Evolutionary conservation across 225 moss, liverwort and hornwort species (phyloP).

Genomic region (Pleurozium schreberi): DNA sequence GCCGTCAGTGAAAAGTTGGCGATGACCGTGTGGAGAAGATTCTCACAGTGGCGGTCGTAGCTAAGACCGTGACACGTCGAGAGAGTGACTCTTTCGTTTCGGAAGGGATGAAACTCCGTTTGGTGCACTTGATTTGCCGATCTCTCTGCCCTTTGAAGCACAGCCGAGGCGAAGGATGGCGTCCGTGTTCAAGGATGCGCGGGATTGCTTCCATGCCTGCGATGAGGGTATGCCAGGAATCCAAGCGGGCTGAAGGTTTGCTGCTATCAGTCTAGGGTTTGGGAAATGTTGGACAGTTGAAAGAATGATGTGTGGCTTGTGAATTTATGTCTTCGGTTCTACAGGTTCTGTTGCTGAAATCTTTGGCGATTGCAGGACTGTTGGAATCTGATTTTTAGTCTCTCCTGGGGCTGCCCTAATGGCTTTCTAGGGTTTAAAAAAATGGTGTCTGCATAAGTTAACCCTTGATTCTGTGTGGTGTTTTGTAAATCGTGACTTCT

Average conservation of each 20-base stretch:
- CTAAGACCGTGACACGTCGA: background rate
- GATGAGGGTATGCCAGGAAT: slow-evolving; percentile 33
- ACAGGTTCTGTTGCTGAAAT: background rate
- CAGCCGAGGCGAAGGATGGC: slow-evolving; percentile 9
- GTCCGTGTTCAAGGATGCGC: slow-evolving; percentile 17
- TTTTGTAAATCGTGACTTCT: background rate
- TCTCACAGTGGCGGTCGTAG: background rate
- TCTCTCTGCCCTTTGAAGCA: background rate
- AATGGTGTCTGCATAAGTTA: background rate
- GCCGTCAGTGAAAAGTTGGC: background rate
- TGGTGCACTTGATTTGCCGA: background rate
- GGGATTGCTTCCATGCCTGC: slow-evolving; percentile 23
- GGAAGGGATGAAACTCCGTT: background rate
- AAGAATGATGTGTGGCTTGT: background rate
- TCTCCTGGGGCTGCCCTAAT: background rate
- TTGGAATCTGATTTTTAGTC: background rate
- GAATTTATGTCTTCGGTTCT: background rate
- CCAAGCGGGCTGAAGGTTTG: background rate
- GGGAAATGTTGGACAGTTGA: background rate
- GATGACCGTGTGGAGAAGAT: background rate
- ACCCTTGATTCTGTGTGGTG: background rate
- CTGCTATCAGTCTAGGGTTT: background rate
- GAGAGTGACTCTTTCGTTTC: background rate
- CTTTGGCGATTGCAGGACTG: background rate
- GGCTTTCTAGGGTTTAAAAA: background rate